These are phyloP conservation scores for Karstenula rhodostoma DNA, from an alignment of 2,329 filamentous ascomycete genomes.

Conservation along the genomic window DNA sequence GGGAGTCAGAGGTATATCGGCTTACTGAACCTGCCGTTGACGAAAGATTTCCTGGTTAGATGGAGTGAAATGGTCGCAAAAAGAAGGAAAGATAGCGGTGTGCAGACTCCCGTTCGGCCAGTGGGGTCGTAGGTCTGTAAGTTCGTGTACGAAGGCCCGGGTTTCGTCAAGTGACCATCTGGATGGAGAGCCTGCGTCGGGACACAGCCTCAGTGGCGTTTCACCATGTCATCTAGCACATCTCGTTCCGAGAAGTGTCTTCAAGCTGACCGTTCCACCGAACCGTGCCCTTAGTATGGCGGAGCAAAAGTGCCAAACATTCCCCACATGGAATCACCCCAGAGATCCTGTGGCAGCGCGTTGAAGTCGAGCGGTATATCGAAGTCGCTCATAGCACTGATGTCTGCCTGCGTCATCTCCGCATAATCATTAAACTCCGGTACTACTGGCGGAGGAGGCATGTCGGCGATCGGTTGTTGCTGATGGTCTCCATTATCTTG, in stretches of 20 bases:
- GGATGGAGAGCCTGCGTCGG: neutral
- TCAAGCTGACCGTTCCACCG: neutral
- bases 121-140: neutral
- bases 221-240: no score
- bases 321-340: conserved; percentile 34
- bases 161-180: neutral
- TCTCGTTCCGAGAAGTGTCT: neutral
- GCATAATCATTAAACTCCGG: conserved; percentile 1
- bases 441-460: conserved; percentile 4
- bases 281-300: neutral
- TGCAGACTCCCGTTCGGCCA: neutral
- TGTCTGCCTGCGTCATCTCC: conserved; percentile 12
- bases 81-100: neutral
- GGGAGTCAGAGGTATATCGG: conserved; percentile 29
- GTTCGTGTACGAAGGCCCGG: neutral
- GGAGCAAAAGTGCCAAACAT: conserved; percentile 29
- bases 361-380: conserved; percentile 24
- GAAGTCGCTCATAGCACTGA: conserved; percentile 17
- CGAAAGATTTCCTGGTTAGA: conserved; percentile 18
- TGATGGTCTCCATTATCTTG: neutral
- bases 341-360: conserved; percentile 30
- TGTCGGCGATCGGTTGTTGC: neutral
- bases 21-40: conserved; percentile 26
- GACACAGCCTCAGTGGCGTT: no score
- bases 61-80: conserved; percentile 9